phyloP scores from a whole-genome alignment of 2,329 filamentous ascomycete species.

The Curvularia sp. region DNA sequence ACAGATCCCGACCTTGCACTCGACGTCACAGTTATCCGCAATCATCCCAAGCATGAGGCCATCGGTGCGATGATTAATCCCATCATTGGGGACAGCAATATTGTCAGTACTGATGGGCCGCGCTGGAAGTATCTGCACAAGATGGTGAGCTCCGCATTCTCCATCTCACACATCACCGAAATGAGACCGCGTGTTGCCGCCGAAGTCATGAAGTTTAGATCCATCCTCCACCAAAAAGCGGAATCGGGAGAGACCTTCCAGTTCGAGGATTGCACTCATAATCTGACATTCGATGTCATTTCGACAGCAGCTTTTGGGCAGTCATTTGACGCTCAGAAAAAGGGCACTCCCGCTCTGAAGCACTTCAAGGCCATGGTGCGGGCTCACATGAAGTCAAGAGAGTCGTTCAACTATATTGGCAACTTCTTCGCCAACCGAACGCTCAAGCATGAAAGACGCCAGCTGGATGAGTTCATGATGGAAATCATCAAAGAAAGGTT shows the following conservation, averaged over 20 bases:
- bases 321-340: constrained; percentile 34
- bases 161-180: constrained; percentile 37
- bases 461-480: constrained; percentile 45
- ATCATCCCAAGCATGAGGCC: constrained; percentile 42
- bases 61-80: constrained; percentile 31
- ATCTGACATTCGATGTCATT: constrained; percentile 41
- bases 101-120: constrained; percentile 42
- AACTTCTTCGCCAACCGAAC: constrained; percentile 22
- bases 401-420: constrained; percentile 31
- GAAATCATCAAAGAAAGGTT: constrained; percentile 50
- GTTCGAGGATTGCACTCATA: constrained; percentile 31
- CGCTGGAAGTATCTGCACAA: constrained; percentile 47
- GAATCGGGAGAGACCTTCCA: constrained; percentile 32
- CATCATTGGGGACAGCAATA: constrained; percentile 37
- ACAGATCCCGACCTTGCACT: constrained; percentile 49
- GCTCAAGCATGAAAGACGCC: constrained; percentile 14
- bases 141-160: constrained; percentile 49
- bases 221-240: constrained; percentile 30
- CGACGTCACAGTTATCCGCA: constrained; percentile 47
- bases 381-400: constrained; percentile 18
- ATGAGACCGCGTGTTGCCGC: constrained; percentile 31
- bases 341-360: constrained; percentile 27
- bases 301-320: constrained; percentile 34
- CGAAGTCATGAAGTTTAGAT: constrained; percentile 42
- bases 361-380: constrained; percentile 31